These are phyloP conservation scores for Waltiozyma sp. DNA, from an alignment of 1,139 yeast species.

Conservation along the genomic window DNA sequence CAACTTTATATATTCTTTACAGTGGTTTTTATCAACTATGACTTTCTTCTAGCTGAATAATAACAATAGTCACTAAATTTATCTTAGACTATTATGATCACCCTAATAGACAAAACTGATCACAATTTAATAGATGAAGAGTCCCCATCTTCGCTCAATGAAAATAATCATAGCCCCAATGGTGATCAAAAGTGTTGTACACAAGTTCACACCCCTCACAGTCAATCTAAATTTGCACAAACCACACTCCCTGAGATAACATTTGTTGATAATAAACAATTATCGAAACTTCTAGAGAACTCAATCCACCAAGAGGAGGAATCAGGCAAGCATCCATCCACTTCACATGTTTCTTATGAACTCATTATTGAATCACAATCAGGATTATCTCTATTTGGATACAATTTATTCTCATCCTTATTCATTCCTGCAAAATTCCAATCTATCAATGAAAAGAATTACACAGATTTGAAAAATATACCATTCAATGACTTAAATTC, in stretches of 20 bases:
- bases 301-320: background rate
- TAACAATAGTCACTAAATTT: no score
- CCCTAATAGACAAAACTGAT: background rate
- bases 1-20: no score
- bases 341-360: background rate
- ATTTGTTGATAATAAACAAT: background rate
- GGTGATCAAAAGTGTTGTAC: background rate
- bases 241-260: background rate
- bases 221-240: background rate
- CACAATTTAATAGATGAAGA: background rate
- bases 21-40: no score
- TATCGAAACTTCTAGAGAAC: background rate
- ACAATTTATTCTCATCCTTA: background rate
- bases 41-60: no score
- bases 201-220: background rate
- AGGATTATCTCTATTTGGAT: background rate
- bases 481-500: background rate
- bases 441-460: background rate
- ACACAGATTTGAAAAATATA: background rate
- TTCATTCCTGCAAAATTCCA: background rate
- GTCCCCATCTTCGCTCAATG: background rate
- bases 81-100: no score
- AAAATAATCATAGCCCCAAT: no score
- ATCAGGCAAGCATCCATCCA: background rate
- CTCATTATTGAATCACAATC: background rate